Evolutionary conservation across 441 rosid species (phyloP).

Genomic region (Pelargonium cotyledonis): DNA sequence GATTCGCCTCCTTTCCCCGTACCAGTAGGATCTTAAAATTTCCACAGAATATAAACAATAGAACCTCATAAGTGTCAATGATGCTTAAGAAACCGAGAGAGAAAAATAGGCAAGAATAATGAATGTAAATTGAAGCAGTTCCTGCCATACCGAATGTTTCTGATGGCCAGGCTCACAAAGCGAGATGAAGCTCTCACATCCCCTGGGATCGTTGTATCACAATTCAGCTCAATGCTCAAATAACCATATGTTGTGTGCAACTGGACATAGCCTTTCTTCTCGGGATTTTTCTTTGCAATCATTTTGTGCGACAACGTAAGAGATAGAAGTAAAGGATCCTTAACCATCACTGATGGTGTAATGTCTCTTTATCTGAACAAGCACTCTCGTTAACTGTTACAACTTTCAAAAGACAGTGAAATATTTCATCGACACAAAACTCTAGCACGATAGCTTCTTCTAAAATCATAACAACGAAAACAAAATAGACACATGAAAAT

Average conservation of each 20-base stretch:
- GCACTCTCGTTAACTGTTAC: slow-evolving; percentile 20
- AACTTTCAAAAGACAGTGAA: no score
- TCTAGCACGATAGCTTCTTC: background rate
- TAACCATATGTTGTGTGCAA: slow-evolving; percentile 83
- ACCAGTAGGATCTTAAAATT: slow-evolving; percentile 96
- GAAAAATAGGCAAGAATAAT: background rate
- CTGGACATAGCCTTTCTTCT: slow-evolving; percentile 92
- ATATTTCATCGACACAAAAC: no score
- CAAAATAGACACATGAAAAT: slow-evolving; percentile 13
- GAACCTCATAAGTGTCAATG: background rate
- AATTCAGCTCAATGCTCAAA: slow-evolving; percentile 86
- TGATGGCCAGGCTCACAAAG: slow-evolving; percentile 81
- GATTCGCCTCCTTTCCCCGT: slow-evolving; percentile 90
- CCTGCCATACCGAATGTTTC: slow-evolving; percentile 58
- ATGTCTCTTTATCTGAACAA: slow-evolving; percentile 67
- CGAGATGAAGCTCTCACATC: slow-evolving; percentile 84
- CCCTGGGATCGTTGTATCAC: slow-evolving; percentile 84
- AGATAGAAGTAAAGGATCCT: slow-evolving; percentile 85
- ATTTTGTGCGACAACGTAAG: slow-evolving; percentile 79
- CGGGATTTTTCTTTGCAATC: slow-evolving; percentile 83
- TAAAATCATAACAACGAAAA: background rate
- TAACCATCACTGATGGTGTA: slow-evolving; percentile 89
- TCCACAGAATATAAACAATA: slow-evolving; percentile 28
- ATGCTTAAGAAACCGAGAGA: background rate
- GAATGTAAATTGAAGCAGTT: slow-evolving; percentile 7